These are phyloP conservation scores for Paecilomyces sp. DNA, from an alignment of 2,329 filamentous ascomycete genomes.

Conservation along the genomic window DNA sequence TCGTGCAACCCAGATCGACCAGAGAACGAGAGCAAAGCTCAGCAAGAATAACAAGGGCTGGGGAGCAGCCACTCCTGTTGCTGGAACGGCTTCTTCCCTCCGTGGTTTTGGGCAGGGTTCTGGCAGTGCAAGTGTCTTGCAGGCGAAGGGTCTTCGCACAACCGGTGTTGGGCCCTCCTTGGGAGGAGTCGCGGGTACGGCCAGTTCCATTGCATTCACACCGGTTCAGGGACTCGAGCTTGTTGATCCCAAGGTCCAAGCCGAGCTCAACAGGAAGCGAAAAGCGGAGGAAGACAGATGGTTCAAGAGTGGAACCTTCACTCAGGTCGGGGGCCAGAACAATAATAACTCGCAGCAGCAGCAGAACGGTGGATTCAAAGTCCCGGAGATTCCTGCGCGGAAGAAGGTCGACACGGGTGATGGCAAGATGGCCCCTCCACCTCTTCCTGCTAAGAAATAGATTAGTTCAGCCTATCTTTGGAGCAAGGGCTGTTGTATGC, in stretches of 20 bases:
- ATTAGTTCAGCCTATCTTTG: neutral
- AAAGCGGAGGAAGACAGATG: constrained; percentile 93
- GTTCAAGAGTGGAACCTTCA: constrained; percentile 97
- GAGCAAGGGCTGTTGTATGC: neutral
- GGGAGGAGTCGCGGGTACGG: constrained; percentile 61
- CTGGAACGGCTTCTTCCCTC: constrained; percentile 67
- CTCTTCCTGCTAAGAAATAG: constrained; percentile 22
- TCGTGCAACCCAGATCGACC: constrained; percentile 80
- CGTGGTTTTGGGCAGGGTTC: constrained; percentile 65
- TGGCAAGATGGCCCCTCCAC: constrained; percentile 46
- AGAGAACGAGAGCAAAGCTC: constrained; percentile 85
- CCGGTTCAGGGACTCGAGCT: constrained; percentile 91
- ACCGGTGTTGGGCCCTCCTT: constrained; percentile 72
- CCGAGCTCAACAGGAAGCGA: constrained; percentile 80
- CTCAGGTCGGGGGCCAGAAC: constrained; percentile 58
- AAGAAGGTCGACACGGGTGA: constrained; percentile 67
- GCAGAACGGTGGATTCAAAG: constrained; percentile 67
- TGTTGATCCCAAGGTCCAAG: constrained; percentile 84
- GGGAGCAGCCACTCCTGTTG: constrained; percentile 60
- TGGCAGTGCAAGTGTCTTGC: constrained; percentile 61
- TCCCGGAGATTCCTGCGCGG: constrained; percentile 63
- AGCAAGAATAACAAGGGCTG: constrained; percentile 94
- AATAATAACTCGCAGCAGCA: constrained; percentile 19
- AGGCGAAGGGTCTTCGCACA: constrained; percentile 70
- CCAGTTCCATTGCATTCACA: constrained; percentile 85